Evolutionary conservation across 1,139 yeast genomes (phyloP).

Genomic region (Pichia sp.): DNA sequence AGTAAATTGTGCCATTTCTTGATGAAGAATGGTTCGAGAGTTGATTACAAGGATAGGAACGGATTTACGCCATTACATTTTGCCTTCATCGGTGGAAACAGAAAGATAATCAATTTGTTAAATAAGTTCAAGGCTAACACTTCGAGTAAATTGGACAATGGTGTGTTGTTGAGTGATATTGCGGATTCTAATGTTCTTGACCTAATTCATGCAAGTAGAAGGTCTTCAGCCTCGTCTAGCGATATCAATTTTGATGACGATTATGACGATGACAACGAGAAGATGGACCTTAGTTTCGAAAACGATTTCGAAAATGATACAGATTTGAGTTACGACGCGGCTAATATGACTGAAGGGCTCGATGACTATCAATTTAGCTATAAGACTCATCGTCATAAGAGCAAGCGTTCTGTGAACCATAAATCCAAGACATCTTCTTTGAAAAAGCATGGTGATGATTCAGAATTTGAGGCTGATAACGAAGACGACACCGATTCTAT

Average conservation of each 20-base stretch:
- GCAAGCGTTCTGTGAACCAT: background rate
- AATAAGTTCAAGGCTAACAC: constrained; percentile 63
- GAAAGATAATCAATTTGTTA: constrained; percentile 54
- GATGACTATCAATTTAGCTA: constrained; percentile 6
- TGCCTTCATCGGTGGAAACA: constrained; percentile 73
- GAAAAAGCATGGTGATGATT: constrained; percentile 23
- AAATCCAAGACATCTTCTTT: constrained; percentile 3
- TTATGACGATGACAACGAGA: constrained; percentile 19
- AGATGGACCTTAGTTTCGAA: constrained; percentile 18
- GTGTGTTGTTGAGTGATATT: constrained; percentile 46
- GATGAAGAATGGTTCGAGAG: constrained; percentile 73
- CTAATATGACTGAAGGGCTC: constrained; percentile 2
- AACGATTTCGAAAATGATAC: constrained; percentile 9
- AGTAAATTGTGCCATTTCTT: constrained; percentile 56
- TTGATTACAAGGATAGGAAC: constrained; percentile 69
- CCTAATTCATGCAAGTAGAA: constrained; percentile 34
- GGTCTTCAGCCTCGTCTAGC: constrained; percentile 26
- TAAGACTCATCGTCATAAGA: constrained; percentile 5
- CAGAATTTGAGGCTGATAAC: constrained; percentile 24
- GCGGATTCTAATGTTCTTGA: constrained; percentile 68
- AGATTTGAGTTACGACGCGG: constrained; percentile 8
- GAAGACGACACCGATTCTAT: constrained; percentile 22
- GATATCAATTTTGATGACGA: constrained; percentile 9
- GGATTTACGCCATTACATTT: constrained; percentile 86
- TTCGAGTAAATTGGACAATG: constrained; percentile 52